These are phyloP conservation scores for Delonix regia DNA, from an alignment of 306 rosid species.

Conservation along the genomic window DNA sequence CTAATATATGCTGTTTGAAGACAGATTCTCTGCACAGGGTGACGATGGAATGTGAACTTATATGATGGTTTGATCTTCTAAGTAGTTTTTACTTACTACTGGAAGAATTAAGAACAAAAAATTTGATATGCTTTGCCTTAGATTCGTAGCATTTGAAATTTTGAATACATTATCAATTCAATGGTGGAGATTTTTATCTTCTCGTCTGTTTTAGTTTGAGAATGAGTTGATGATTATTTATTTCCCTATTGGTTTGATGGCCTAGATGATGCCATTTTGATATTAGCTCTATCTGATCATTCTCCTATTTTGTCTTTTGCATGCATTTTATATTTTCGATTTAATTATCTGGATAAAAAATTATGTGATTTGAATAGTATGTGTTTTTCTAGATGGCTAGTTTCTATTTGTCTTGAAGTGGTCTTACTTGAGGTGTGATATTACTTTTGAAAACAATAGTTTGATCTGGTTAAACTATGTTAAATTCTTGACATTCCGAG, in stretches of 20 bases:
- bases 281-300: constrained; percentile 64
- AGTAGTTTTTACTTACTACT: not conserved
- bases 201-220: constrained; percentile 4
- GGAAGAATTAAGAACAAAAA: no score
- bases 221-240: constrained; percentile 44
- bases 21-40: no score
- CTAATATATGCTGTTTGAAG: not conserved
- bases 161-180: not conserved
- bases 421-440: no score
- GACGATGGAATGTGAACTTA: no score
- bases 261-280: constrained; percentile 51
- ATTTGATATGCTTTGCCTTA: not conserved
- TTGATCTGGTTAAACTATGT: not conserved
- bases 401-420: no score
- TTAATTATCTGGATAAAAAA: no score
- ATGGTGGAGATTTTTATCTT: not conserved
- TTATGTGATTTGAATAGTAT: not conserved
- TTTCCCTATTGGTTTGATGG: constrained; percentile 68
- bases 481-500: no score
- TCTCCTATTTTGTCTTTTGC: not conserved
- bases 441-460: not conserved
- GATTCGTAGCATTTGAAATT: not conserved
- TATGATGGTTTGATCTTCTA: not conserved
- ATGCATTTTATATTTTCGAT: not conserved
- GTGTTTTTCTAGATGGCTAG: not conserved